phyloP scores from a whole-genome alignment of 306 rosid genomes.

The Lathyrus sativus region DNA sequence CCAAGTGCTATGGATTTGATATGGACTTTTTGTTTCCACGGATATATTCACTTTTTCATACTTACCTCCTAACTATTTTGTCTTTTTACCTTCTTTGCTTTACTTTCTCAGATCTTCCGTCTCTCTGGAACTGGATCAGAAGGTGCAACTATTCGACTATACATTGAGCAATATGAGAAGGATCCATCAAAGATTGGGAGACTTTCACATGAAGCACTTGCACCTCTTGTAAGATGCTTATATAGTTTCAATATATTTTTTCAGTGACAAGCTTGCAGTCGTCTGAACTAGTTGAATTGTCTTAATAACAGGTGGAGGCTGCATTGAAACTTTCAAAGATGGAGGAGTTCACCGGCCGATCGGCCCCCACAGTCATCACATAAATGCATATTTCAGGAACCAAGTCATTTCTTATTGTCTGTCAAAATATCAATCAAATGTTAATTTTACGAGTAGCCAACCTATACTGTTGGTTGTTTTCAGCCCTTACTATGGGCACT shows the following conservation, averaged over 20 bases:
- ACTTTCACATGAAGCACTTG: slow-evolving; percentile 90
- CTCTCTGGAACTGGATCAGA: slow-evolving; percentile 99
- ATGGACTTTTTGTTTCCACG: slow-evolving; percentile 10
- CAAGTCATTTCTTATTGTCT: slow-evolving; percentile 32
- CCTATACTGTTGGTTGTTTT: slow-evolving; percentile 39
- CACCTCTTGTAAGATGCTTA: slow-evolving; percentile 74
- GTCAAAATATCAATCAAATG: slow-evolving; percentile 33
- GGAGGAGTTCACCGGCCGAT: slow-evolving; percentile 89
- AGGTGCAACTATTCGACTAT: slow-evolving; percentile 95
- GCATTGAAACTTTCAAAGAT: slow-evolving; percentile 94
- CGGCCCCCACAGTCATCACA: slow-evolving; percentile 93
- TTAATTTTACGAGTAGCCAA: slow-evolving; percentile 32
- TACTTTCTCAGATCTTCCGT: slow-evolving; percentile 74
- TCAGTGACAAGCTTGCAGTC: slow-evolving; percentile 2
- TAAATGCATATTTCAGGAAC: slow-evolving; percentile 29
- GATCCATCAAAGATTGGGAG: slow-evolving; percentile 83
- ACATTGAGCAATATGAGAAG: slow-evolving; percentile 96
- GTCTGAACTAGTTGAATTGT: slow-evolving; percentile 12
- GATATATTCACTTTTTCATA: slow-evolving; percentile 4
- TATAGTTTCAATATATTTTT: slow-evolving; percentile 1
- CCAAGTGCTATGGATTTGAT: slow-evolving; percentile 20
- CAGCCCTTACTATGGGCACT: slow-evolving; percentile 32
- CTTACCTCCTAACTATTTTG: not conserved
- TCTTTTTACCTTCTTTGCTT: slow-evolving; percentile 21
- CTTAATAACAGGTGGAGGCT: slow-evolving; percentile 73